Evolutionary conservation across 208 protist genomes (phyloP).

Genomic region (Porcisia hertigi): DNA sequence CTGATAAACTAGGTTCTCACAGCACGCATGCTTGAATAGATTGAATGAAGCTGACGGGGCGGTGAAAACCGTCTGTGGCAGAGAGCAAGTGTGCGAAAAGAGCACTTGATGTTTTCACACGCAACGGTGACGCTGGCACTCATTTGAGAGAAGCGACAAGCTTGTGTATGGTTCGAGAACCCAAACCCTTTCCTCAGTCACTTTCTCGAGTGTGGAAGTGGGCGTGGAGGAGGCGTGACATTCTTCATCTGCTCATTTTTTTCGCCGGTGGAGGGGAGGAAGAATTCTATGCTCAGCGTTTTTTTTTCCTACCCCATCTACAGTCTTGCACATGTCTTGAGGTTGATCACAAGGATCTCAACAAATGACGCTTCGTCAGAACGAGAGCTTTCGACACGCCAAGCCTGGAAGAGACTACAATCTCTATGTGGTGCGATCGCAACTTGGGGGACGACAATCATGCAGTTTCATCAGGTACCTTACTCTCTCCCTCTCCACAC

Average conservation of each 20-base stretch:
- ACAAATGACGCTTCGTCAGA: background rate
- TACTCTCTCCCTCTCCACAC: background rate
- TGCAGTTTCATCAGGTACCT: background rate
- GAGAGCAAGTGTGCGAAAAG: background rate
- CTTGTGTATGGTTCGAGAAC: background rate
- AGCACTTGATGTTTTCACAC: background rate
- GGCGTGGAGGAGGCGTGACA: background rate
- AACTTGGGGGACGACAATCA: background rate
- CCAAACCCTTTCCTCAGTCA: background rate
- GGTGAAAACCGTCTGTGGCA: background rate
- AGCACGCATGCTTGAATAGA: background rate
- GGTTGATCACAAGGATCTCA: background rate
- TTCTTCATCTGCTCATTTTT: background rate
- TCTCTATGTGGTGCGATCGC: background rate
- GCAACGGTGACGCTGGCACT: background rate
- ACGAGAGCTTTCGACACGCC: background rate
- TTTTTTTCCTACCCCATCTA: background rate
- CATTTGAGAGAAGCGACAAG: background rate
- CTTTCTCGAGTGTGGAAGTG: background rate
- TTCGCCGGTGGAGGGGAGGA: background rate
- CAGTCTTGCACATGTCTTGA: background rate
- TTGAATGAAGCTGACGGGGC: background rate
- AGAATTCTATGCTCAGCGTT: too few species aligned
- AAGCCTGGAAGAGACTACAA: background rate
- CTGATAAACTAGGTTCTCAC: background rate